These are phyloP conservation scores for Pholiota conissans DNA, from an alignment of 768 basidiomycete genomes.

Conservation along the genomic window DNA sequence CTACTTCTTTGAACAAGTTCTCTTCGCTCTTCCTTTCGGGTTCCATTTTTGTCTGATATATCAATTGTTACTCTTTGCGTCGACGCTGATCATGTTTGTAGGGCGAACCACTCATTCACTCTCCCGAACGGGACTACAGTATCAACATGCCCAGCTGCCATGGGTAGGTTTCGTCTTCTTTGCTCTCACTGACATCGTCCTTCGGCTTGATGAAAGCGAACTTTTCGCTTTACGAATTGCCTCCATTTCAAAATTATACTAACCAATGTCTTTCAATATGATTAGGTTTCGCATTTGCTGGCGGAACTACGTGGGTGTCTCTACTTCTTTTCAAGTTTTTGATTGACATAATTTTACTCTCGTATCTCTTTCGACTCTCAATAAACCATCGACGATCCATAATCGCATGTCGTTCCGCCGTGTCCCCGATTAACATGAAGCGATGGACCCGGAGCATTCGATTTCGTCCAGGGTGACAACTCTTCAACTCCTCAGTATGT, in stretches of 20 bases:
- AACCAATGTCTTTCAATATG: too few species aligned
- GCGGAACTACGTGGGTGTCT: slow-evolving; percentile 69
- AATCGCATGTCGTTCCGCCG: neutral
- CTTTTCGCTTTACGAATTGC: neutral
- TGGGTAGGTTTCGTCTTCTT: slow-evolving; percentile 46
- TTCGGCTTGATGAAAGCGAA: too few species aligned
- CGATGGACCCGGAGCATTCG: slow-evolving; percentile 81
- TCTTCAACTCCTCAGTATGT: slow-evolving; percentile 56
- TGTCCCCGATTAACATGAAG: slow-evolving; percentile 26
- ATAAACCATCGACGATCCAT: neutral
- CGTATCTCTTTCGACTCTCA: neutral
- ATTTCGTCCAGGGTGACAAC: slow-evolving; percentile 77
- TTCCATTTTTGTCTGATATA: neutral
- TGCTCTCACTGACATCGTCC: neutral
- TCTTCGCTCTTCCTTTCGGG: neutral
- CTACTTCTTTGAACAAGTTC: neutral
- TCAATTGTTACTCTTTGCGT: neutral
- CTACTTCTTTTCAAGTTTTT: neutral
- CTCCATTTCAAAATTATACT: too few species aligned
- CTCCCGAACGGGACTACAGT: slow-evolving; percentile 67
- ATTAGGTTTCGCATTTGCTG: slow-evolving; percentile 80
- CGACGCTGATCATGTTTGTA: slow-evolving; percentile 20
- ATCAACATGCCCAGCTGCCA: slow-evolving; percentile 75
- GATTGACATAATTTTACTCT: neutral
- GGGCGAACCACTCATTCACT: slow-evolving; percentile 63